phyloP scores from a whole-genome alignment of 306 rosid species.

The Potentilla sterilis region DNA sequence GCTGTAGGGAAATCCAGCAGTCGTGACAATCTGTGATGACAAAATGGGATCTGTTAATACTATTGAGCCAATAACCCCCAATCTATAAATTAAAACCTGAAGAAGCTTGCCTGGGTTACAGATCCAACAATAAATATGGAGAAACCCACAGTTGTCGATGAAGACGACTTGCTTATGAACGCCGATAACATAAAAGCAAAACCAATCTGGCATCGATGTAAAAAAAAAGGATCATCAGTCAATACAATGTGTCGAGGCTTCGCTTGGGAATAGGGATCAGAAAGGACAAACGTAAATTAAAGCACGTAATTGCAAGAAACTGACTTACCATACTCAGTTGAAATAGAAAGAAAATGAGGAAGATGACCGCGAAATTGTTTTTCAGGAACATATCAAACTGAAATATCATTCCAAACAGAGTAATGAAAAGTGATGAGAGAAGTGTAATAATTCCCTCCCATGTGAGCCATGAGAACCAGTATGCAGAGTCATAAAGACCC shows the following conservation, averaged over 20 bases:
- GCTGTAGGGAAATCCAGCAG: conserved; percentile 57
- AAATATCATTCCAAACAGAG: conserved; percentile 79
- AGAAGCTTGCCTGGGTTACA: conserved; percentile 74
- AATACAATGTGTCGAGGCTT: not conserved
- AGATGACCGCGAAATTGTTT: conserved; percentile 54
- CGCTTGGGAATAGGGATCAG: conserved; percentile 1
- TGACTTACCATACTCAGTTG: conserved; percentile 81
- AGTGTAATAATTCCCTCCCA: conserved; percentile 65
- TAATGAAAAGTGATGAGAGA: conserved; percentile 58
- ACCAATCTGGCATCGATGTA: conserved; percentile 58
- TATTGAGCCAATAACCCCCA: conserved; percentile 12
- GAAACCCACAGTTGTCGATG: conserved; percentile 86
- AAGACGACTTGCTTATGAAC: conserved; percentile 75
- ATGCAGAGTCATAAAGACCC: conserved; percentile 80
- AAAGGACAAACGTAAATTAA: conserved; percentile 11
- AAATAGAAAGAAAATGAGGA: conserved; percentile 77
- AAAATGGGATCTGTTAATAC: conserved; percentile 29
- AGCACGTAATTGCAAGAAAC: conserved; percentile 23
- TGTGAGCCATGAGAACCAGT: conserved; percentile 81
- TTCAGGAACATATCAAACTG: conserved; percentile 63
- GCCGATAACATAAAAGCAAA: conserved; percentile 86
- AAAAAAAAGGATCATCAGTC: conserved; percentile 13
- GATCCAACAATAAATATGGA: conserved; percentile 72
- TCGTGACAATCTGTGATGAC: conserved; percentile 54
- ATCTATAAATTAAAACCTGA: conserved; percentile 8